A percentile compares a stretch with the other conserved stretches of the same genome.
Evolutionary conservation across 495 filamentous ascomycete species (phyloP).

Genomic region (Aspergillus leporis): DNA sequence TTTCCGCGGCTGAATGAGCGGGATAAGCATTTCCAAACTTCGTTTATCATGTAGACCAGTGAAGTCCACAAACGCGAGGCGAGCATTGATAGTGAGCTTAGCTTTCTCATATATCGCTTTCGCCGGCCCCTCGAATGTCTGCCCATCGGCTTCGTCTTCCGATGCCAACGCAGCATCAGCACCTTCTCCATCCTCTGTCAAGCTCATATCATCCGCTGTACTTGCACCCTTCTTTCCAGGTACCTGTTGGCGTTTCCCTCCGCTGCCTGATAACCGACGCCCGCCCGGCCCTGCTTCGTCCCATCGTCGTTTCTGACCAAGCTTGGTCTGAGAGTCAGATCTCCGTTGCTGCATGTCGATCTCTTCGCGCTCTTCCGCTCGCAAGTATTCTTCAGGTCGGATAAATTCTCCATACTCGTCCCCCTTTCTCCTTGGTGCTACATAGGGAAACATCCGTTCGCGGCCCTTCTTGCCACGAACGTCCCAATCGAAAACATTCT

Average conservation of each 20-base stretch:
- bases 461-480: conserved; percentile 90
- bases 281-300: conserved; percentile 61
- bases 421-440: conserved; percentile 71
- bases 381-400: conserved; percentile 88
- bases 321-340: conserved; percentile 57
- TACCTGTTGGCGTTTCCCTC: conserved; percentile 47
- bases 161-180: conserved; percentile 50
- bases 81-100: conserved; percentile 64
- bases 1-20: conserved; percentile 90
- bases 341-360: conserved; percentile 60
- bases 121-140: conserved; percentile 63
- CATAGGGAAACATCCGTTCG: conserved; percentile 89
- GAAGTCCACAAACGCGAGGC: conserved; percentile 87
- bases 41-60: conserved; percentile 90
- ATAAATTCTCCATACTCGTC: conserved; percentile 96
- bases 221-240: conserved; percentile 43
- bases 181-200: conserved; percentile 43
- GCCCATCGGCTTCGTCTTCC: conserved; percentile 49
- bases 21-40: conserved; percentile 90
- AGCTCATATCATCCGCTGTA: conserved; percentile 37
- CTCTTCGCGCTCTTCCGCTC: conserved; percentile 89
- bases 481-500: conserved; percentile 87
- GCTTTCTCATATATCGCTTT: conserved; percentile 66
- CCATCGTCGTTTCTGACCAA: conserved; percentile 95
- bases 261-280: conserved; percentile 34